Evolutionary conservation across 345 rosid genomes (phyloP), one percentile per base, ranked within the genome.

Genomic region (Populus ilicifolia): DNA sequence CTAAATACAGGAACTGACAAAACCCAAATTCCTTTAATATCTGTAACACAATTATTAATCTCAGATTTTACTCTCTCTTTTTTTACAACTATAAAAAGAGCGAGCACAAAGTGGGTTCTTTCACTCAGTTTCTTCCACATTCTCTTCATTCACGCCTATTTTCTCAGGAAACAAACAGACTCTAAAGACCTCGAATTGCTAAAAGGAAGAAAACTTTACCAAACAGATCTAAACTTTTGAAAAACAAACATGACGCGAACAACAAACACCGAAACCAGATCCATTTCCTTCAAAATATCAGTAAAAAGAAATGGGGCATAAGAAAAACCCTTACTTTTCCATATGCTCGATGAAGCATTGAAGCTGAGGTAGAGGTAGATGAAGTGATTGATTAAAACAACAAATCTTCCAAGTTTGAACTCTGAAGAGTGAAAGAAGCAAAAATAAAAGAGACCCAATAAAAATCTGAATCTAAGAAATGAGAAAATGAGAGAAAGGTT

Each of bases 181-280:
- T 30, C 36, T 35, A 39, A 74, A 73, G 79, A 79, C 83, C 84
- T 56, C 73, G 78, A 70, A 67, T 35, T 25, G 54, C 73, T 65
- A 9, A 75, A 80, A 72, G 70, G 64, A 41, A 71, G 29, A 25
- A 33, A 63, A 56, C 27, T 65, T 70, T 30, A 36, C 35, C 73
- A 76, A 59, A 69, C 83, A 85, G 87, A 87, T 87, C 88, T 85
- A 80, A 75, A 64, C 68, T 48, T 56, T 43, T 56, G 35, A 68
- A 75, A 35, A 38, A 63, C 36, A 67, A 48, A 36, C 62, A 41
- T 41, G 44, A 41, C 2, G 0, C 65, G 64, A 76, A 63, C 10
- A 59, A 67, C n/a, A 70, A n/a, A 46, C 52, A 27, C 21, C 44
- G 44, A 73, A n/a, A 72, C 23, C 21, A 35, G 48, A 33, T 33